These are phyloP conservation scores for Geotrichum aggregatum DNA, from an alignment of 1,139 yeast genomes.

Conservation along the genomic window DNA sequence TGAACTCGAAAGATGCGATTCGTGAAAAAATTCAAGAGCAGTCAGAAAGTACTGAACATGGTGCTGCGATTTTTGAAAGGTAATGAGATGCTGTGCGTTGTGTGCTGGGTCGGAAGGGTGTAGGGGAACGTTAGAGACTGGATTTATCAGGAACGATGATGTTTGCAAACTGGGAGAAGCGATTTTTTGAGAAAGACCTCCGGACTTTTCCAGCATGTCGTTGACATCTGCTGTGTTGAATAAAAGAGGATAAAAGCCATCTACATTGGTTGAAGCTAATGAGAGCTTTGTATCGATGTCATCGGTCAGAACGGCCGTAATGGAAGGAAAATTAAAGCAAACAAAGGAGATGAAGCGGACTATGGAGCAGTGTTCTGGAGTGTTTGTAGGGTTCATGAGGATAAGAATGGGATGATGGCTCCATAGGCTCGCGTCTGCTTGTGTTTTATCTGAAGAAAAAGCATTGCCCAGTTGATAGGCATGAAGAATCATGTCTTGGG, in stretches of 20 bases:
- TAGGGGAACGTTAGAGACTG: background rate
- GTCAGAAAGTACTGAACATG: constrained; percentile 9
- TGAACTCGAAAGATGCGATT: background rate
- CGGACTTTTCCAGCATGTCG: background rate
- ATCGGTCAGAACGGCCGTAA: constrained; percentile 15
- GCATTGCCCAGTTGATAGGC: constrained; percentile 8
- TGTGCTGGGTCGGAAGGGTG: background rate
- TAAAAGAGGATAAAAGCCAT: background rate
- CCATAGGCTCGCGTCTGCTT: background rate
- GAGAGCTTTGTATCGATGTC: background rate
- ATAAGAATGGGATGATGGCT: constrained; percentile 6
- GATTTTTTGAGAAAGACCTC: background rate
- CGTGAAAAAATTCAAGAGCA: constrained; percentile 10
- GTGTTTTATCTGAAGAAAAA: background rate
- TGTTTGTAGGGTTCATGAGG: constrained; percentile 8
- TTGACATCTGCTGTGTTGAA: background rate
- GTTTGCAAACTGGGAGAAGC: background rate
- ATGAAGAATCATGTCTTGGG: constrained; percentile 13
- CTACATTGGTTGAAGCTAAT: constrained; percentile 3
- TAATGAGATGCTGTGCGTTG: background rate
- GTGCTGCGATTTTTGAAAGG: constrained; percentile 5
- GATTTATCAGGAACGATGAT: background rate
- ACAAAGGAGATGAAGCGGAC: constrained; percentile 17
- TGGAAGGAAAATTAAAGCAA: constrained; percentile 19
- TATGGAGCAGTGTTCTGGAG: constrained; percentile 16